Base-by-base conservation (phyloP, 164 flowering plant genomes). In the Amborella trichopoda region DNA sequence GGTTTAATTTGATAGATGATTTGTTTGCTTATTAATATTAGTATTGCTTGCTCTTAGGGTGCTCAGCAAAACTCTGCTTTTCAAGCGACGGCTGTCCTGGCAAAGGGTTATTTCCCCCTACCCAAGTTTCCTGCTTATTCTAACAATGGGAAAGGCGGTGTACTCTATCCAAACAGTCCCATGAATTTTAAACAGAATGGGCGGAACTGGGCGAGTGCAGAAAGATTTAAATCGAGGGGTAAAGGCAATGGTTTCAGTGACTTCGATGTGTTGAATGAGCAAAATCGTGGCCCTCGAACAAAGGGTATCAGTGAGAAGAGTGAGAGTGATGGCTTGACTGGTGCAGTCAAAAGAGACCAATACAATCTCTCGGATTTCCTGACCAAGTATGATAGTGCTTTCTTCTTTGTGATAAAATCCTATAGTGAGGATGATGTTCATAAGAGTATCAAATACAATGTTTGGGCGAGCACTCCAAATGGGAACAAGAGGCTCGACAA, bases 401-500 rank as follows among this genome's bases (percentile, higher is more conserved):
- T 55, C 45, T 84, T 81, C 64, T 84, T 73, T 73, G 77, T 84
- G 3, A 84, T 84, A 26, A 81, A 84, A 60, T 84, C 94, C 16
- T 84, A 78, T 52, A 84, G 94, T 49, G 89, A 81, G 52, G 89
- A 84, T 65, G 88, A 83, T 44, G 54, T 83, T 40, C 94, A 78
- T 55, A 83, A 83, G 61, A 81, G 89, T 63, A 75, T 84, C 50
- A 84, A 84, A 57, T 81, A 81, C 41, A 73, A 64, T 64, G 94
- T 84, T 24, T 84, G 94, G 94, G 74, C 94, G 8, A 76, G 82
- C 53, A 84, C 94, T 13, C 77, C 83, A 3, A 73, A 74, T 60
- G 94, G 94, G n/a, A 84, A 84, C 52, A 78, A 69, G 62, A 77
- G 71, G 66, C 76, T 84, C 40, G 78, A 75, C 42, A 52, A 50